phyloP scores from a whole-genome alignment of 169 alveolate species.

The Plasmodium gonderi region DNA sequence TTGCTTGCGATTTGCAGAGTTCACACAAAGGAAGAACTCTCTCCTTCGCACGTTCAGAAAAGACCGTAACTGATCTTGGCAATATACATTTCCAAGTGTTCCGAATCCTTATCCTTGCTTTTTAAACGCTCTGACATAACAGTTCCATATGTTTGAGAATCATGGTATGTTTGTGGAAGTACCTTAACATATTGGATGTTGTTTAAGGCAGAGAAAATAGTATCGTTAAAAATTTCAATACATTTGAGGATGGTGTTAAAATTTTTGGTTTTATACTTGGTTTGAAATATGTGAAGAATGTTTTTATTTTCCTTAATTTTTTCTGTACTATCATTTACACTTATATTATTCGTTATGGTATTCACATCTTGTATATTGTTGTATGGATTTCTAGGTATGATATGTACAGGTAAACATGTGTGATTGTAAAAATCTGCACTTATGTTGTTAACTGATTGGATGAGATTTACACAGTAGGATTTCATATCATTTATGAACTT shows the following conservation, averaged over 20 bases:
- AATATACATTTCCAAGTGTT: conserved; percentile 47
- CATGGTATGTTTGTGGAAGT: conserved; percentile 5
- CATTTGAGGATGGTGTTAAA: conserved; percentile 20
- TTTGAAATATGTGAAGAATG: background rate
- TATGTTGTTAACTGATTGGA: conserved; percentile 47
- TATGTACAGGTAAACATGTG: conserved; percentile 68
- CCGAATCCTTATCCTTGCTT: conserved; percentile 27
- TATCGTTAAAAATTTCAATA: conserved; percentile 44
- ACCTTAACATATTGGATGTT: conserved; percentile 35
- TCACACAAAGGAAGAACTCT: background rate
- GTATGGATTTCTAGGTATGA: conserved; percentile 61
- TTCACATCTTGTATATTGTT: conserved; percentile 23
- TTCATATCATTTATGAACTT: conserved; percentile 70
- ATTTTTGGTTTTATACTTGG: background rate
- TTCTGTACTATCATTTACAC: conserved; percentile 30
- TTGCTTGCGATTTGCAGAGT: background rate
- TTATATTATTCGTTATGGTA: conserved; percentile 45
- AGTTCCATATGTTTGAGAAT: conserved; percentile 22
- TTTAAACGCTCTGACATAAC: conserved; percentile 54
- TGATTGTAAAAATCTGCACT: conserved; percentile 18
- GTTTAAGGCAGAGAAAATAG: conserved; percentile 32
- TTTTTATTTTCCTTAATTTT: conserved; percentile 27
- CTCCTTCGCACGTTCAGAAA: background rate
- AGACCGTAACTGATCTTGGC: conserved; percentile 49
- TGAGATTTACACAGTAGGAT: conserved; percentile 66